Base-by-base conservation (phyloP, 2,329 filamentous ascomycete species). In the Dothiorella sarmentorum region DNA sequence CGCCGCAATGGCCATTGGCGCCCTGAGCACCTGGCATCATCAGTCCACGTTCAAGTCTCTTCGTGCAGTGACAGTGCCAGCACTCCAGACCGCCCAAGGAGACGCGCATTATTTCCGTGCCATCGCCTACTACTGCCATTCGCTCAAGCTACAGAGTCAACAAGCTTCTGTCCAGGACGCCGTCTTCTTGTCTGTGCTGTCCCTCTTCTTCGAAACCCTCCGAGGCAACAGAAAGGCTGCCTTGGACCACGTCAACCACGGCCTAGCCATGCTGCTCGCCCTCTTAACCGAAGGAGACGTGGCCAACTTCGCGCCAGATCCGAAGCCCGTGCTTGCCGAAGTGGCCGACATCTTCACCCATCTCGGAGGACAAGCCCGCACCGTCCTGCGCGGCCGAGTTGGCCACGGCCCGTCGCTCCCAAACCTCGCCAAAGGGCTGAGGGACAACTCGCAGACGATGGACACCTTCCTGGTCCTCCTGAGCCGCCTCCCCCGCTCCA, bases 201-300 rank as follows among this genome's bases (percentile, higher is more conserved):
- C 22, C 1, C 18, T 52, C 3, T 37, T 37, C 18, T 52, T 52
- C n/a, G 47, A 52, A 52, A 37, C 13, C 5, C 47, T 52, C 47
- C 29, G 47, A 17, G 47, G 47, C 18, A 52, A 52, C 20, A 38
- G 47, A 13, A 52, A 22, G 13, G 47, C 31, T 1, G 47, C 29
- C 3, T 37, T 52, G 18, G 47, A 52, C 18, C 47, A 52, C 18
- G 31, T 52, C 22, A 52, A 52, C 33, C 47, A 52, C 22, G 47
- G 47, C 29, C 13, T 52, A 20, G 31, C 47, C 7, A 17, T 52
- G 9, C 13, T 52, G 31, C n/a, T 52, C n/a, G 18, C 24, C 22
- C 18, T 52, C 47, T 15, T 37, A 18, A 37, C 47, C 6, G 47
- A 26, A 4, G 10, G 9, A n/a, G 18, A 37, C 13, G 7, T 37